phyloP scores from a whole-genome alignment of 23 red algal genomes.

The Gracilaria vermiculophylla region DNA sequence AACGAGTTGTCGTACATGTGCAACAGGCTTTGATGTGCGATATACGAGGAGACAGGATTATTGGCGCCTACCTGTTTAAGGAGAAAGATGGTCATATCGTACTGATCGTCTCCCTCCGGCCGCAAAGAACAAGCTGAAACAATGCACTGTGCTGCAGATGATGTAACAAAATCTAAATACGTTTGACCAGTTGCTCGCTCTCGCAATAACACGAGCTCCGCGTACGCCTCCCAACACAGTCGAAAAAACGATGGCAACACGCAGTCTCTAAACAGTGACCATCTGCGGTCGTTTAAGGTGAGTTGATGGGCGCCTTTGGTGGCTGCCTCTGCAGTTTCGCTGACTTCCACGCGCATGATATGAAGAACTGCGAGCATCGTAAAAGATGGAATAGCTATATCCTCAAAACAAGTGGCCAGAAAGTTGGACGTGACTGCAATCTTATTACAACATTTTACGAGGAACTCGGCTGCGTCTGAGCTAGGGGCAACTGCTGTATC shows the following conservation, averaged over 20 bases:
- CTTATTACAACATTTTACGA: background rate
- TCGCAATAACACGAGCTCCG: background rate
- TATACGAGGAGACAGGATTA: background rate
- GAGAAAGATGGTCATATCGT: background rate
- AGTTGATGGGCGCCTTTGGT: background rate
- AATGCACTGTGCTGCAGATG: background rate
- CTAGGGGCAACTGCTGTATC: background rate
- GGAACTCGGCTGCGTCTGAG: background rate
- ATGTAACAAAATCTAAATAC: background rate
- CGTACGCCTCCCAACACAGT: background rate
- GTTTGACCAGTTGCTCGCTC: background rate
- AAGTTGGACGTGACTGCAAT: background rate
- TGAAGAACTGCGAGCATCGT: conserved; percentile 12
- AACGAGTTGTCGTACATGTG: background rate
- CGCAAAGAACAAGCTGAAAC: background rate
- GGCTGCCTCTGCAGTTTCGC: background rate
- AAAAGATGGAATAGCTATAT: background rate
- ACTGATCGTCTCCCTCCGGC: background rate
- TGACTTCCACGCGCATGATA: conserved; percentile 12
- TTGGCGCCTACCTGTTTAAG: background rate
- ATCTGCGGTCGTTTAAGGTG: background rate
- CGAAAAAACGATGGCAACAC: background rate
- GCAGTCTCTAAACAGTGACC: background rate
- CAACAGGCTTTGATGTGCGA: conserved; percentile 5
- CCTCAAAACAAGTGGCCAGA: background rate